phyloP scores from a whole-genome alignment of 768 basidiomycete species.

The Auricularia auricula-judae region DNA sequence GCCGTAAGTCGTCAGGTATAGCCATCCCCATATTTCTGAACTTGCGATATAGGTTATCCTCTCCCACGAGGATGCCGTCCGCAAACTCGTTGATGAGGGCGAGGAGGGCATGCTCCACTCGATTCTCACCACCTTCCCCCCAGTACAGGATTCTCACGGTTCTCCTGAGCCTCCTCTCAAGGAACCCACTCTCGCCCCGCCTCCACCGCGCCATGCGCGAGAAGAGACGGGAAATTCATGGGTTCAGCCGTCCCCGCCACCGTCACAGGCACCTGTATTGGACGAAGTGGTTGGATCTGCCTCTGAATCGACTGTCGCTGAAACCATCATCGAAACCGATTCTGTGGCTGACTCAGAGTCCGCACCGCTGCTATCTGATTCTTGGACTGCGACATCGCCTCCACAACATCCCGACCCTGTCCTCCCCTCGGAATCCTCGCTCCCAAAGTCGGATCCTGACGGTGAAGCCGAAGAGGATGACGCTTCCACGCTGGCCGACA shows the following conservation, averaged over 20 bases:
- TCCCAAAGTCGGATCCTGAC: background rate
- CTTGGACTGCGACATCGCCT: background rate
- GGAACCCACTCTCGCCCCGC: too few relatives aligned
- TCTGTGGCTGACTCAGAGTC: background rate
- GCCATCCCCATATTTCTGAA: background rate
- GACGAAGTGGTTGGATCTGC: background rate
- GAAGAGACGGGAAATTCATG: background rate
- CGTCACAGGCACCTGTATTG: background rate
- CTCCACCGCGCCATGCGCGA: background rate
- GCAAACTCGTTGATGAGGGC: slow-evolving; percentile 51
- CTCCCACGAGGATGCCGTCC: slow-evolving; percentile 56
- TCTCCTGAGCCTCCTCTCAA: too few relatives aligned
- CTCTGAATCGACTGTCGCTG: background rate
- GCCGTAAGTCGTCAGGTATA: slow-evolving; percentile 43
- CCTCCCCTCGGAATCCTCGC: background rate
- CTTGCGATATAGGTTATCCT: slow-evolving; percentile 49
- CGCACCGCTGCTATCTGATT: background rate
- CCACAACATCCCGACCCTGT: background rate
- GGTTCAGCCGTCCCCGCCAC: background rate
- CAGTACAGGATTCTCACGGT: slow-evolving; percentile 5
- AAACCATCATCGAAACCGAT: background rate
- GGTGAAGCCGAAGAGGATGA: background rate
- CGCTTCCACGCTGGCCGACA: background rate
- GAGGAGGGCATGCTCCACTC: slow-evolving; percentile 64
- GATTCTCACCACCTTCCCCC: slow-evolving; percentile 42